These are phyloP conservation scores for Aspergillus pseudotamarii DNA, from an alignment of 2,329 filamentous ascomycete species.

Conservation along the genomic window DNA sequence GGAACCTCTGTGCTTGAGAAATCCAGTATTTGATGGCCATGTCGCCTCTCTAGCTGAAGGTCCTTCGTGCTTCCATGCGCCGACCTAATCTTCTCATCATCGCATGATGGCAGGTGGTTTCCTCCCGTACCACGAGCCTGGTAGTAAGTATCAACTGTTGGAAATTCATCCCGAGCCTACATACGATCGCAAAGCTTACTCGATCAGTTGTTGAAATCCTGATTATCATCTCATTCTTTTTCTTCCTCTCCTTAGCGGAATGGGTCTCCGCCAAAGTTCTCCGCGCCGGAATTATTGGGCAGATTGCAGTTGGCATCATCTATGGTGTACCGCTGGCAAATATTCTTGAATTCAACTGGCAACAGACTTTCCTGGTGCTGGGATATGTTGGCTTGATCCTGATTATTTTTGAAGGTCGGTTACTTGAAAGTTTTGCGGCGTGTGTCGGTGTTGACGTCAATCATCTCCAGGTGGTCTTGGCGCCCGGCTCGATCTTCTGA, in stretches of 20 bases:
- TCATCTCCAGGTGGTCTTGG: conserved; percentile 45
- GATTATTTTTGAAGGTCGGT: conserved; percentile 51
- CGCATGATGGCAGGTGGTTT: conserved; percentile 28
- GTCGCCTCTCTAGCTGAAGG: not conserved
- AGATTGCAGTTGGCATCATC: conserved; percentile 51
- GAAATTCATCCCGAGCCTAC: not conserved
- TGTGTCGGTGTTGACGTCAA: conserved; percentile 11
- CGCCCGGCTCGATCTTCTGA: conserved; percentile 50
- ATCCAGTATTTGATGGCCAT: not conserved
- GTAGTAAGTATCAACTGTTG: conserved; percentile 29
- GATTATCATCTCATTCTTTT: conserved; percentile 50
- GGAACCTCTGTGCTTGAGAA: not conserved
- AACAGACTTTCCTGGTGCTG: conserved; percentile 50
- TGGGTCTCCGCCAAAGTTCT: conserved; percentile 47
- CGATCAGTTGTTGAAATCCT: conserved; percentile 43
- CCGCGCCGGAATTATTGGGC: conserved; percentile 51
- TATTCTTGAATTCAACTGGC: conserved; percentile 47
- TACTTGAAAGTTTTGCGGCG: not conserved
- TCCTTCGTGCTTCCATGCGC: not conserved
- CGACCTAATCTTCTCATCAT: not conserved
- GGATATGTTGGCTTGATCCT: conserved; percentile 54
- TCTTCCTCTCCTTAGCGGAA: conserved; percentile 47
- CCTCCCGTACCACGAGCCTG: conserved; percentile 45
- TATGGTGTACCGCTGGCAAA: conserved; percentile 51
- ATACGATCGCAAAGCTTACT: not conserved